A percentile compares a stretch with the other conserved stretches of the same genome.
Evolutionary conservation across 2,329 filamentous ascomycete genomes (phyloP).

Genomic region (Mollisiaceae sp.): DNA sequence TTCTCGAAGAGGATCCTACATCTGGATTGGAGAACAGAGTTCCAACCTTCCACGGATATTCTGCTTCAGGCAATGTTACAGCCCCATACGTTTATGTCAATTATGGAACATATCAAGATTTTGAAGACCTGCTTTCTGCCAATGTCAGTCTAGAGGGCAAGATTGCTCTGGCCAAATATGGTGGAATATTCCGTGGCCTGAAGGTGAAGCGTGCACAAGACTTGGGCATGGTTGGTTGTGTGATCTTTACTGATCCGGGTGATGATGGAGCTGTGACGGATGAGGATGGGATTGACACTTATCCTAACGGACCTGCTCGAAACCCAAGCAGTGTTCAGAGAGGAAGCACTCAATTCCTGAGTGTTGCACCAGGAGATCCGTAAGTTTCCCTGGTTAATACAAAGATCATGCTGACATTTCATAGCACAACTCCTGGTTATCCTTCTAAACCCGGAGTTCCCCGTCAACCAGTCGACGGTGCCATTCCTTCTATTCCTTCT

Average conservation of each 20-base stretch:
- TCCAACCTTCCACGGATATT: constrained; percentile 94
- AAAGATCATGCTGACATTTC: constrained; percentile 42
- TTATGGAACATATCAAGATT: constrained; percentile 87
- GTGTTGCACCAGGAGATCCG: constrained; percentile 73
- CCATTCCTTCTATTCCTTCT: constrained; percentile 85
- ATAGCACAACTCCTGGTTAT: constrained; percentile 85
- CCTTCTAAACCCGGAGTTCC: constrained; percentile 89
- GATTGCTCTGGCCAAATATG: constrained; percentile 87
- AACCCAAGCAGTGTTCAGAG: constrained; percentile 89
- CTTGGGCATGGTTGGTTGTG: constrained; percentile 81
- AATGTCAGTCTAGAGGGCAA: constrained; percentile 81
- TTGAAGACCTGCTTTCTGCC: constrained; percentile 76
- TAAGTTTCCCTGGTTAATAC: constrained; percentile 52
- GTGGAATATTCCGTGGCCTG: constrained; percentile 83
- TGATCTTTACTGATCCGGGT: constrained; percentile 88
- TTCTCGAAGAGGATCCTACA: constrained; percentile 82
- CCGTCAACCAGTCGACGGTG: constrained; percentile 70
- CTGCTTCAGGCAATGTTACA: constrained; percentile 89
- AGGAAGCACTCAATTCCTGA: constrained; percentile 84
- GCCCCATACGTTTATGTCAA: constrained; percentile 88
- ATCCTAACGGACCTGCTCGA: constrained; percentile 85
- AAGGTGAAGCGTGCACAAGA: constrained; percentile 94
- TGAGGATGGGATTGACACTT: constrained; percentile 76
- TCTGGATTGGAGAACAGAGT: constrained; percentile 73
- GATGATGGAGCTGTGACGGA: constrained; percentile 85